These are phyloP conservation scores for Gnaphalium uliginosum DNA, from an alignment of 129 eudicot genomes.

Conservation along the genomic window DNA sequence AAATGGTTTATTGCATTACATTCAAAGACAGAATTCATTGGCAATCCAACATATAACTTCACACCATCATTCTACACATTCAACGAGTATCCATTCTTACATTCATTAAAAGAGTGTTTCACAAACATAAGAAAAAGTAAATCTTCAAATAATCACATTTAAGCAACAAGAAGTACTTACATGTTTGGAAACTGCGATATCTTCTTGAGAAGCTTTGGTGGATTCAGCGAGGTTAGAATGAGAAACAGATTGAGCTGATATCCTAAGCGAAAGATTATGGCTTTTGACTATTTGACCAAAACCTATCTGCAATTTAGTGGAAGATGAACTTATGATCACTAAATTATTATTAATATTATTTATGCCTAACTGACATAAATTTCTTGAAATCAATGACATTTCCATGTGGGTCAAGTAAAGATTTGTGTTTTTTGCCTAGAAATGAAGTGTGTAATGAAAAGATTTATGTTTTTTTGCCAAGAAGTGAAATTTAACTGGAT, in stretches of 20 bases:
- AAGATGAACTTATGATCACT: slow-evolving; percentile 13
- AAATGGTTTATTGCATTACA: slow-evolving; percentile 45
- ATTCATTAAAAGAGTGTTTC: slow-evolving; percentile 25
- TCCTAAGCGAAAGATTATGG: slow-evolving; percentile 19
- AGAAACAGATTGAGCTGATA: slow-evolving; percentile 16
- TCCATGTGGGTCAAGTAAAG: slow-evolving; percentile 8
- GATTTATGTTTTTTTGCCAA: background rate
- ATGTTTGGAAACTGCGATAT: background rate
- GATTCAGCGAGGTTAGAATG: slow-evolving; percentile 16
- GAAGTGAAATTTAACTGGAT: background rate
- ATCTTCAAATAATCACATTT: background rate
- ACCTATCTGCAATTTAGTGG: slow-evolving; percentile 22
- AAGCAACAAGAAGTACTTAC: slow-evolving; percentile 26
- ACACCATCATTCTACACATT: slow-evolving; percentile 54
- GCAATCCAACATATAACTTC: slow-evolving; percentile 74
- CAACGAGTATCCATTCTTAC: slow-evolving; percentile 2
- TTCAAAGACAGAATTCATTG: slow-evolving; percentile 63
- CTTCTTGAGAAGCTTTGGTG: slow-evolving; percentile 14
- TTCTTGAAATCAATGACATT: slow-evolving; percentile 26
- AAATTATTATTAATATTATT: slow-evolving; percentile 1
- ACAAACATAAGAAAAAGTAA: background rate
- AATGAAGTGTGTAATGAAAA: background rate
- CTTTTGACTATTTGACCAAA: slow-evolving; percentile 1
- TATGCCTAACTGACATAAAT: background rate
- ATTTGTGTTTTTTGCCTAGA: background rate